Evolutionary conservation across 1,139 yeast species (phyloP).

Genomic region (Insectozyma bohioensis): DNA sequence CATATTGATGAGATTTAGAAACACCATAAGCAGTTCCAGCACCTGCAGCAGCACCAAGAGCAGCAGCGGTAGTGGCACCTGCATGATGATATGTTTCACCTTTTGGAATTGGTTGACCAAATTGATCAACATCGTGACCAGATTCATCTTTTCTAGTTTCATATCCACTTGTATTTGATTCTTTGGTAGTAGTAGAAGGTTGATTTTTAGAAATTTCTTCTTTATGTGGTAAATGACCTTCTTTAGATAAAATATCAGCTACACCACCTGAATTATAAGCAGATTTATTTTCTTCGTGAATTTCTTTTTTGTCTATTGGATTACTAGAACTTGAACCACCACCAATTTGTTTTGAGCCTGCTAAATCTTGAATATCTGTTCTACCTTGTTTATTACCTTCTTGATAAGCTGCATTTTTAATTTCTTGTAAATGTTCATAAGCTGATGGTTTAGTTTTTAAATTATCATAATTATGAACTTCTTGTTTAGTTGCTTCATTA

Average conservation of each 20-base stretch:
- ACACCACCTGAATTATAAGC: slow-evolving; percentile 29
- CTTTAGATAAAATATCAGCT: slow-evolving; percentile 15
- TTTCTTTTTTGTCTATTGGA: slow-evolving; percentile 22
- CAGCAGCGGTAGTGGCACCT: slow-evolving; percentile 4
- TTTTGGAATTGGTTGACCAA: slow-evolving; percentile 3
- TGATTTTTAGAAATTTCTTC: neutral
- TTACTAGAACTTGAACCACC: slow-evolving; percentile 7
- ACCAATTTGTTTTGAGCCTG: slow-evolving; percentile 8
- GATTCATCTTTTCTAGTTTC: no score
- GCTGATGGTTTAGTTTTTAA: slow-evolving; percentile 34
- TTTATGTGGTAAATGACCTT: slow-evolving; percentile 7
- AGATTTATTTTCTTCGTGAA: slow-evolving; percentile 31
- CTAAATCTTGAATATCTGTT: slow-evolving; percentile 6
- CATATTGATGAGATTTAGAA: slow-evolving; percentile 2
- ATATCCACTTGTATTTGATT: neutral
- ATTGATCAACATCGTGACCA: slow-evolving; percentile 1
- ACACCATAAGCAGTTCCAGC: slow-evolving; percentile 6
- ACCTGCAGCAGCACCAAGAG: slow-evolving; percentile 6
- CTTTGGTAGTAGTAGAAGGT: neutral
- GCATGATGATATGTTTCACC: no score
- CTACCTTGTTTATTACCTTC: slow-evolving; percentile 14
- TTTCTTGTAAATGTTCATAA: slow-evolving; percentile 19
- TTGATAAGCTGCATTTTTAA: slow-evolving; percentile 18
- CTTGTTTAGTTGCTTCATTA: slow-evolving; percentile 27
- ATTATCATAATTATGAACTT: slow-evolving; percentile 20